Percentiles rank a stretch among this genome's conserved stretches.
Evolutionary conservation across 148 eudicot species (phyloP).

Genomic region (Suaeda aralocaspica): DNA sequence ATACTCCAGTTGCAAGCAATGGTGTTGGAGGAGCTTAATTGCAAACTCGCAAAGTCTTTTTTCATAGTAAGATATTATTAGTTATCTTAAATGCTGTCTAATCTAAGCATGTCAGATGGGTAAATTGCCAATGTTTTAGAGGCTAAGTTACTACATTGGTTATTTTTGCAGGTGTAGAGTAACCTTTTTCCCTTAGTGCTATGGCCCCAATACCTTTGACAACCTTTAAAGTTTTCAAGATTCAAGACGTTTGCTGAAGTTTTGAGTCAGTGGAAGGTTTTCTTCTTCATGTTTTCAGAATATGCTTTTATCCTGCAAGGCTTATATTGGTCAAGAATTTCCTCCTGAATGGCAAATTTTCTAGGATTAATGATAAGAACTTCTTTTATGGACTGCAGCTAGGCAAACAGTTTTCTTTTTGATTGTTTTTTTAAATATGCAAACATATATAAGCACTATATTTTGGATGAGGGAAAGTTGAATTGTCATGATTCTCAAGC

Average conservation of each 20-base stretch:
- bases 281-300: slow-evolving; percentile 9
- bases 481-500: neutral
- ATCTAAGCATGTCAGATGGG: neutral
- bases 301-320: slow-evolving; percentile 20
- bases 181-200: slow-evolving; percentile 4
- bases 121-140: neutral
- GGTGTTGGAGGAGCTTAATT: slow-evolving; percentile 43
- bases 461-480: neutral
- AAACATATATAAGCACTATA: neutral
- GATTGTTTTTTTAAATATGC: neutral
- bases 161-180: slow-evolving; percentile 29
- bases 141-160: neutral
- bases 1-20: slow-evolving; percentile 39
- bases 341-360: slow-evolving; percentile 32
- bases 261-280: slow-evolving; percentile 6
- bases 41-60: neutral
- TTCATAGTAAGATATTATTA: slow-evolving; percentile 15
- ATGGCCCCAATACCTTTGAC: slow-evolving; percentile 26
- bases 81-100: neutral
- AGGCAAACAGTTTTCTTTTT: neutral
- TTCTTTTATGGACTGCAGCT: neutral
- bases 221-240: slow-evolving; percentile 18
- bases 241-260: slow-evolving; percentile 23
- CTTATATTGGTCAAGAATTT: slow-evolving; percentile 22
- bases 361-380: neutral